Percentiles rank a stretch among this genome's conserved stretches.
Conservation (phyloP, 139 green algal genomes). For the Helicosporidium sp. region DNA sequence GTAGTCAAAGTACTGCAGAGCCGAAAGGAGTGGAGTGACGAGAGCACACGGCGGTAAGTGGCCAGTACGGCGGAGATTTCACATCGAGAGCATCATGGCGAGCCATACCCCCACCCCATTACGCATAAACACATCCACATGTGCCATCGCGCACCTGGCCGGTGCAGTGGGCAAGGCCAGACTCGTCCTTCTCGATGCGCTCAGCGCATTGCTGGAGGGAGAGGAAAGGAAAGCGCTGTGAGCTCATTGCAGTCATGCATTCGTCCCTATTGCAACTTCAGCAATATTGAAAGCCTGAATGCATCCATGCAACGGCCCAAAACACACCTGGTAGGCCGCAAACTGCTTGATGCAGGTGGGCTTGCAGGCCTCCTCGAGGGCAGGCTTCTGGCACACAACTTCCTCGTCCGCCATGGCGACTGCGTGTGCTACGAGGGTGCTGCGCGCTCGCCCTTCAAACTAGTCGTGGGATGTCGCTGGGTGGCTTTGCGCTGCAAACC, state of each 20-base stretch:
- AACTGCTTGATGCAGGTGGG: constrained; percentile 19
- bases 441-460: no score
- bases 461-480: no score
- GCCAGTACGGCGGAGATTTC: neutral
- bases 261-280: no score
- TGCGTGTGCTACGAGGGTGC: no score
- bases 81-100: neutral
- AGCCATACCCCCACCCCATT: neutral
- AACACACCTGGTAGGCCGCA: constrained; percentile 17
- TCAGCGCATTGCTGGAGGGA: constrained; percentile 13
- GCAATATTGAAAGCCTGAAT: no score
- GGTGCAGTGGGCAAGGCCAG: constrained; percentile 22
- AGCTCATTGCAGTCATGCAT: no score
- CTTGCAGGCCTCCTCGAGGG: constrained; percentile 23
- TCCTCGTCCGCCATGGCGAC: constrained; percentile 19
- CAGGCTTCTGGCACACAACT: constrained; percentile 12
- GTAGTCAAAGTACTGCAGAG: constrained; percentile 19
- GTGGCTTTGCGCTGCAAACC: no score
- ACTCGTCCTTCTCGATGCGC: constrained; percentile 13
- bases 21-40: neutral
- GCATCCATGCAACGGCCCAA: neutral
- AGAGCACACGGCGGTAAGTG: neutral
- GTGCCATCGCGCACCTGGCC: constrained; percentile 9
- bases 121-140: neutral
- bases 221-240: no score